Percentiles rank a stretch among this genome's conserved stretches.
Conservation (phyloP, 306 rosid species). For the Cicer judaicum region DNA sequence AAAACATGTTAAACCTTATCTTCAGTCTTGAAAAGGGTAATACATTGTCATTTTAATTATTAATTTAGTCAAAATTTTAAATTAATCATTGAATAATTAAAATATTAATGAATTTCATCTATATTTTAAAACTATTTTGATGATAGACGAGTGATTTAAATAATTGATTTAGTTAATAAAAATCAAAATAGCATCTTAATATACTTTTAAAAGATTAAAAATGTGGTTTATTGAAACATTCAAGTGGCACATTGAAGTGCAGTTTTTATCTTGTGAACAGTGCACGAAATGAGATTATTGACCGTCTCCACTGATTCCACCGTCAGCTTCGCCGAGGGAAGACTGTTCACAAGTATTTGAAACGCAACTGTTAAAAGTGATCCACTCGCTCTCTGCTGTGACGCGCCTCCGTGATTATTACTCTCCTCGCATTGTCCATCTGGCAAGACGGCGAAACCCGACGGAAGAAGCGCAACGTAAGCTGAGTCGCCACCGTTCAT, state of each 20-base stretch:
- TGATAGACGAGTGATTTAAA: no score
- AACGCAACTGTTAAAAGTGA: conserved; percentile 87
- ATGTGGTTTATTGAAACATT: background rate
- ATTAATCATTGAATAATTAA: no score
- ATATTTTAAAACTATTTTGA: no score
- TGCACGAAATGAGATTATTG: conserved; percentile 85
- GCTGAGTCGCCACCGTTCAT: conserved; percentile 97
- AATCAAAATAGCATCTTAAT: no score
- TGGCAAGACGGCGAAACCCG: conserved; percentile 80
- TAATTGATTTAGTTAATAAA: no score
- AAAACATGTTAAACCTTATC: no score
- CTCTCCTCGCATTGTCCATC: conserved; percentile 50
- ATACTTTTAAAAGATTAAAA: no score
- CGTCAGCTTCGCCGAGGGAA: conserved; percentile 87
- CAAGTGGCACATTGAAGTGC: conserved; percentile 76
- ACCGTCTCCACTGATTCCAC: conserved; percentile 97
- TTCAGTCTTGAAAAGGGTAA: no score
- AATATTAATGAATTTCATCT: no score
- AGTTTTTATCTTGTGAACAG: conserved; percentile 86
- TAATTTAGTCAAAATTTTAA: no score
- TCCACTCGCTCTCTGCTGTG: conserved; percentile 55
- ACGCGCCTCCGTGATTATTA: background rate
- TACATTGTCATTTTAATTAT: no score
- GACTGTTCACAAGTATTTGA: conserved; percentile 86
- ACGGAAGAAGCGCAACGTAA: conserved; percentile 85